Conservation (phyloP, 441 rosid genomes). For the Erodium moschatum region DNA sequence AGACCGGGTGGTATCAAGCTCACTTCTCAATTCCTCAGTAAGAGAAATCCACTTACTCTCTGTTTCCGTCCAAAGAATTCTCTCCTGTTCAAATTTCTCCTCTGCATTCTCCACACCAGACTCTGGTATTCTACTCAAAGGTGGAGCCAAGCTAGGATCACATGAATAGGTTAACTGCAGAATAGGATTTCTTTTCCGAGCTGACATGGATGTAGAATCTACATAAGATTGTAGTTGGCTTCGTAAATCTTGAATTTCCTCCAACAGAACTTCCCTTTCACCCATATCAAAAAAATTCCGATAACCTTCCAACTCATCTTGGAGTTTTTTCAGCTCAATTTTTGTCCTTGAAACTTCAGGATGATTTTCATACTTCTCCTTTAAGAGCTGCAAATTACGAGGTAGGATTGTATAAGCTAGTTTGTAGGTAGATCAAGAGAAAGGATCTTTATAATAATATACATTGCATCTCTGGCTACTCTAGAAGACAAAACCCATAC, state of each 20-base stretch:
- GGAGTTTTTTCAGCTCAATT: slow-evolving; percentile 67
- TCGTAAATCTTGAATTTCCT: slow-evolving; percentile 88
- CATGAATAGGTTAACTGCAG: slow-evolving; percentile 51
- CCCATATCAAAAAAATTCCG: slow-evolving; percentile 74
- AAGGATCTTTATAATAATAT: not conserved
- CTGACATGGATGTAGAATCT: slow-evolving; percentile 52
- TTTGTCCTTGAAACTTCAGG: slow-evolving; percentile 69
- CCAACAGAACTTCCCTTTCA: slow-evolving; percentile 84
- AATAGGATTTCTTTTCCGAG: slow-evolving; percentile 43
- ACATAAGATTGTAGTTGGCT: slow-evolving; percentile 67
- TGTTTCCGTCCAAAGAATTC: slow-evolving; percentile 59
- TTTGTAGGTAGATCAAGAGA: slow-evolving; percentile 9
- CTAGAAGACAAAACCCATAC: slow-evolving; percentile 32
- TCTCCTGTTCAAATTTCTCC: slow-evolving; percentile 57
- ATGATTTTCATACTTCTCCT: slow-evolving; percentile 81
- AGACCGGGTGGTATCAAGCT: slow-evolving; percentile 53
- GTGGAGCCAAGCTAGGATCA: slow-evolving; percentile 36
- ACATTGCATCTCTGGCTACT: not conserved
- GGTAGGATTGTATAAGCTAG: slow-evolving; percentile 18
- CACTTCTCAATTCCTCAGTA: slow-evolving; percentile 68
- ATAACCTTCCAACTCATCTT: slow-evolving; percentile 72
- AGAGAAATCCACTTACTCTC: slow-evolving; percentile 95
- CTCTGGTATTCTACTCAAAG: slow-evolving; percentile 50
- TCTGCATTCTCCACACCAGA: slow-evolving; percentile 46
- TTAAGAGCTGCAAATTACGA: slow-evolving; percentile 56